Conservation (phyloP, 139 green algal genomes). For the Coccomyxa sp. region DNA sequence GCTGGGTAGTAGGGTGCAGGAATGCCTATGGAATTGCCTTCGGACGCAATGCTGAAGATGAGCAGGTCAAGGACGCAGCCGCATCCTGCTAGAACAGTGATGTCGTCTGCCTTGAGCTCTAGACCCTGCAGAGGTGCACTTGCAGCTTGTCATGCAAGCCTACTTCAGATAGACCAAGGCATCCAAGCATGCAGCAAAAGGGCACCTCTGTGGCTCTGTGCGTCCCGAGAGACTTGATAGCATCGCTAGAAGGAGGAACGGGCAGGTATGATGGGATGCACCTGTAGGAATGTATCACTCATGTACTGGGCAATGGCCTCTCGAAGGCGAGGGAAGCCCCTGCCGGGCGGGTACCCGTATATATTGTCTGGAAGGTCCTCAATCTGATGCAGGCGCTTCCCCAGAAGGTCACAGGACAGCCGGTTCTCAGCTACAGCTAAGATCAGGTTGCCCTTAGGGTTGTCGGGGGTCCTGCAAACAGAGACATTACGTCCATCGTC, state of each 20-base stretch:
- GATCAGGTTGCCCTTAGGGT: constrained; percentile 37
- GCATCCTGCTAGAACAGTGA: constrained; percentile 40
- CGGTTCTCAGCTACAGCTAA: constrained; percentile 42
- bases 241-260: too few relatives aligned
- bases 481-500: not conserved
- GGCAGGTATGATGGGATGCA: too few relatives aligned
- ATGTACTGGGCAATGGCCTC: constrained; percentile 34
- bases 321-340: constrained; percentile 33
- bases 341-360: constrained; percentile 1
- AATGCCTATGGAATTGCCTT: constrained; percentile 55
- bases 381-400: constrained; percentile 8
- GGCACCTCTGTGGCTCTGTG: too few relatives aligned
- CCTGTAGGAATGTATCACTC: constrained; percentile 43
- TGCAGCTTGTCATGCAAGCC: too few relatives aligned
- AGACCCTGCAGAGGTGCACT: constrained; percentile 29
- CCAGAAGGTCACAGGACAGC: constrained; percentile 25
- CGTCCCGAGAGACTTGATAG: too few relatives aligned
- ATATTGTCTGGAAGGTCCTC: not conserved
- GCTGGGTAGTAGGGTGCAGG: constrained; percentile 77
- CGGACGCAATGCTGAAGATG: constrained; percentile 40
- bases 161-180: too few relatives aligned
- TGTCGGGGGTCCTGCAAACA: not conserved
- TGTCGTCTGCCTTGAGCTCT: constrained; percentile 32
- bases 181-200: too few relatives aligned
- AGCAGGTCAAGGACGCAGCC: constrained; percentile 60